phyloP scores from a whole-genome alignment of 176 grass and related monocot genomes.

The Musa troglodytarum region DNA sequence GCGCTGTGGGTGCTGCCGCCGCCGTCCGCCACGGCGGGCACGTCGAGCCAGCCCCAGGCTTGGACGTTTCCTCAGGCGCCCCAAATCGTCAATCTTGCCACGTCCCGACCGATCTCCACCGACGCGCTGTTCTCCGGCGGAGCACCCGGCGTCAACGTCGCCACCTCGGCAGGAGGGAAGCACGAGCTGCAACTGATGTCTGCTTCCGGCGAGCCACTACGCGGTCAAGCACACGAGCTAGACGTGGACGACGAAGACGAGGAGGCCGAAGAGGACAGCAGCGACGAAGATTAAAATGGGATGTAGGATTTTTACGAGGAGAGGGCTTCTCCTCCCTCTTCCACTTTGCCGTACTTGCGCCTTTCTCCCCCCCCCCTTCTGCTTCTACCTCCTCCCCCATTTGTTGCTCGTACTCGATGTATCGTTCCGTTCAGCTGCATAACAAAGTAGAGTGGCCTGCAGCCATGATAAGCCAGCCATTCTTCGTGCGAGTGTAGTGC shows the following conservation, averaged over 20 bases:
- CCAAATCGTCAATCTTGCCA: constrained; percentile 14
- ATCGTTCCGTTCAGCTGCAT: too few relatives aligned
- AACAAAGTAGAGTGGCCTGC: too few relatives aligned
- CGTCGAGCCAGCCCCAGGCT: constrained; percentile 1
- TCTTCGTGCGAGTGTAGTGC: too few relatives aligned
- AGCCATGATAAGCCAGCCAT: too few relatives aligned
- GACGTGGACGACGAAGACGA: not conserved
- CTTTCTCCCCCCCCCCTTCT: too few relatives aligned
- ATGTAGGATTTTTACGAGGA: not conserved
- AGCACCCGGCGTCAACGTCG: not conserved
- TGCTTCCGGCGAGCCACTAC: not conserved
- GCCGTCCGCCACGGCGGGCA: not conserved
- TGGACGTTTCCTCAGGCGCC: constrained; percentile 6
- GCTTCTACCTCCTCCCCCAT: too few relatives aligned
- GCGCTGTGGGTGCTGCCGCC: constrained; percentile 3
- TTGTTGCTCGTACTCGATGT: too few relatives aligned
- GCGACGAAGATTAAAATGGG: constrained; percentile 4
- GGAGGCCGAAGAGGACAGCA: constrained; percentile 7
- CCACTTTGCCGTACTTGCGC: not conserved
- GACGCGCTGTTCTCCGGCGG: not conserved
- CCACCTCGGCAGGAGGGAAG: not conserved
- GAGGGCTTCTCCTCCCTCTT: not conserved
- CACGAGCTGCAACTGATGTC: constrained; percentile 15
- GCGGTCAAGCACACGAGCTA: not conserved
- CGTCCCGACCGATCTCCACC: not conserved